phyloP scores from a whole-genome alignment of 2,329 filamentous ascomycete species.

The Botrytis fabae region DNA sequence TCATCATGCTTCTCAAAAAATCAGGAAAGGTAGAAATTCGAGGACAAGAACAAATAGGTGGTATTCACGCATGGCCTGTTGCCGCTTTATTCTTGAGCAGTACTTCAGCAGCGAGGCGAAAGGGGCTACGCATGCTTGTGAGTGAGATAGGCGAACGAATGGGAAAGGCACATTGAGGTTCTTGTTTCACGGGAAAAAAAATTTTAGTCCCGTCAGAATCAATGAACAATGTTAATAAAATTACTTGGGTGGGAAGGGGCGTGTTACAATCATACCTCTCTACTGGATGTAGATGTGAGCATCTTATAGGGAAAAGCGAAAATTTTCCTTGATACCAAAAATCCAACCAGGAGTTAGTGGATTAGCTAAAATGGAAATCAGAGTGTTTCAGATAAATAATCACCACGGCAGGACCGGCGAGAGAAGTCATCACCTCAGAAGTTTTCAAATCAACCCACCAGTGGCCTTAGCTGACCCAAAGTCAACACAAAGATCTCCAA shows the following conservation, averaged over 20 bases:
- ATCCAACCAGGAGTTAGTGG: too few species aligned
- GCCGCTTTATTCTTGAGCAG: constrained; percentile 58
- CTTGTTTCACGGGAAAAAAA: neutral
- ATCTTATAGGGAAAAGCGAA: neutral
- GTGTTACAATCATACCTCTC: too few species aligned
- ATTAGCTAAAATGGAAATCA: neutral
- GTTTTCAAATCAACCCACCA: neutral
- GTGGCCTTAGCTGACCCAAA: neutral
- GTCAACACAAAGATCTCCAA: neutral
- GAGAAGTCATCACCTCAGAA: neutral
- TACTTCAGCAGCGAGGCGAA: constrained; percentile 50
- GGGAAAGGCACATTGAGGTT: constrained; percentile 4
- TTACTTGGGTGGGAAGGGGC: neutral
- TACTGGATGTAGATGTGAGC: neutral
- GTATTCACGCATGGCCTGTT: constrained; percentile 82
- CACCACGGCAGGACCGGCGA: neutral
- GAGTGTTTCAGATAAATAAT: neutral
- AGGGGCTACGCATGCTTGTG: constrained; percentile 47
- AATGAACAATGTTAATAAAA: neutral
- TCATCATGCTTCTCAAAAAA: constrained; percentile 57
- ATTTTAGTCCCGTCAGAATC: neutral
- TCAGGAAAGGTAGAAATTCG: constrained; percentile 46
- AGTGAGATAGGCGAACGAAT: constrained; percentile 20
- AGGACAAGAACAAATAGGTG: constrained; percentile 58
- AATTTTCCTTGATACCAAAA: neutral